Percentiles rank a stretch among this genome's conserved stretches.
These are phyloP conservation scores for Chamaecrista fasciculata DNA, from an alignment of 306 rosid species.

Conservation along the genomic window DNA sequence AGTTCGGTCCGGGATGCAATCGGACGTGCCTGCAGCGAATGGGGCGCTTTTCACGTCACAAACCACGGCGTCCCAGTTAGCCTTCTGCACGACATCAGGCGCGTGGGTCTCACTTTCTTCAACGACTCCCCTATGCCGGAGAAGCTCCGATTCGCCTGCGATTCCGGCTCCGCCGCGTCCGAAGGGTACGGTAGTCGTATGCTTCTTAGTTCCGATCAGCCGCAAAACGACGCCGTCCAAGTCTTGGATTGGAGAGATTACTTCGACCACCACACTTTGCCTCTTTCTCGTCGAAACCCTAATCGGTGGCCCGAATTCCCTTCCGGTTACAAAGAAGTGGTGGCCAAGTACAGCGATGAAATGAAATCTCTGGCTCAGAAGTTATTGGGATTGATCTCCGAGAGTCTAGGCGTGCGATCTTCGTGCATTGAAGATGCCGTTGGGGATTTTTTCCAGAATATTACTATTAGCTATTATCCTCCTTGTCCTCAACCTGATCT, in stretches of 20 bases:
- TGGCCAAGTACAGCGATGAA: conserved; percentile 50
- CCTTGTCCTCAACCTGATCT: conserved; percentile 84
- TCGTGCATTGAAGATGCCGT: conserved; percentile 64
- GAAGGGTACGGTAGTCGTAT: conserved; percentile 91
- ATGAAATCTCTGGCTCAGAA: conserved; percentile 59
- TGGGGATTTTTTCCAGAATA: conserved; percentile 74
- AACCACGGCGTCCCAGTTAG: conserved; percentile 60
- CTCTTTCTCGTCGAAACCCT: conserved; percentile 78
- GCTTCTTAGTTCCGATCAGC: conserved; percentile 40
- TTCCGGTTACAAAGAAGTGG: conserved; percentile 43
- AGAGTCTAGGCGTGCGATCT: conserved; percentile 58
- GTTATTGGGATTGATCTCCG: conserved; percentile 63
- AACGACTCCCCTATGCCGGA: conserved; percentile 41
- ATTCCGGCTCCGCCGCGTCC: conserved; percentile 52
- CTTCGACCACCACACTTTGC: conserved; percentile 87
- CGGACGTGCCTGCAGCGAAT: conserved; percentile 55
- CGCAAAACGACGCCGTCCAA: conserved; percentile 33
- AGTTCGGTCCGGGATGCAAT: conserved; percentile 38
- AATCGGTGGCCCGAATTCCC: conserved; percentile 69
- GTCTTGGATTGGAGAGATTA: conserved; percentile 90
- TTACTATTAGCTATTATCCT: conserved; percentile 86
- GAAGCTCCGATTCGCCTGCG: conserved; percentile 65
- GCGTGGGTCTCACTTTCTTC: conserved; percentile 67
- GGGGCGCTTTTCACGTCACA: conserved; percentile 89
- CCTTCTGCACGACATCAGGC: conserved; percentile 44